Evolutionary conservation across 169 alveolate genomes (phyloP).

Genomic region (Neospora caninum): DNA sequence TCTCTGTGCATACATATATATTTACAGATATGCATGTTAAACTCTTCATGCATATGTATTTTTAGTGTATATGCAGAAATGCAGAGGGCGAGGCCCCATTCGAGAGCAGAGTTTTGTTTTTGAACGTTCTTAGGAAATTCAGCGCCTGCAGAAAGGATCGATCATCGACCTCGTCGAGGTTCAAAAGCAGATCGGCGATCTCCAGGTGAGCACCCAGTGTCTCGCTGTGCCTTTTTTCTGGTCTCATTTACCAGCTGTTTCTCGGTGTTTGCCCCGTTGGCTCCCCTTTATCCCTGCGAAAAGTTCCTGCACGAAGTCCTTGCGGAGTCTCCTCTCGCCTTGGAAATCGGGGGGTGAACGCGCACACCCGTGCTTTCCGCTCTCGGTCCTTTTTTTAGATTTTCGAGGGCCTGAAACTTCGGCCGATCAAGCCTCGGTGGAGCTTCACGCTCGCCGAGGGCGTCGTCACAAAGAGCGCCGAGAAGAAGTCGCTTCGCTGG

Average conservation of each 20-base stretch:
- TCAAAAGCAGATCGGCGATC: slow-evolving; percentile 38
- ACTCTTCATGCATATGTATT: too few relatives aligned
- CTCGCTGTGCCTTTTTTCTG: neutral
- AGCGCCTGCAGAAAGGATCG: slow-evolving; percentile 16
- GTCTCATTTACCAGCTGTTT: too few relatives aligned
- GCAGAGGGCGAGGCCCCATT: too few relatives aligned
- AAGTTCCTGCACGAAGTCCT: too few relatives aligned
- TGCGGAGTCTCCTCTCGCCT: too few relatives aligned
- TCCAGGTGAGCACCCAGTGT: slow-evolving; percentile 15
- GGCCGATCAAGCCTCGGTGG: slow-evolving; percentile 6
- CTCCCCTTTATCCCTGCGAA: too few relatives aligned
- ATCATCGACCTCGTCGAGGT: neutral
- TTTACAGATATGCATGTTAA: neutral
- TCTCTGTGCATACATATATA: too few relatives aligned
- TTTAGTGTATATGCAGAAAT: too few relatives aligned
- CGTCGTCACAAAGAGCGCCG: neutral
- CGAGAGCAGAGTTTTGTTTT: neutral
- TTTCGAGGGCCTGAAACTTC: neutral
- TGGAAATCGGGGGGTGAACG: too few relatives aligned
- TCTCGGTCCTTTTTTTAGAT: neutral
- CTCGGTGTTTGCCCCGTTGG: too few relatives aligned
- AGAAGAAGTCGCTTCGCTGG: slow-evolving; percentile 18
- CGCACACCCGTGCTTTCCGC: too few relatives aligned
- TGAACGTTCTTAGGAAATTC: slow-evolving; percentile 6
- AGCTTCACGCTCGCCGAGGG: neutral